These are phyloP conservation scores for Termitomyces eurrhizus DNA, from an alignment of 768 basidiomycete genomes.

Conservation along the genomic window DNA sequence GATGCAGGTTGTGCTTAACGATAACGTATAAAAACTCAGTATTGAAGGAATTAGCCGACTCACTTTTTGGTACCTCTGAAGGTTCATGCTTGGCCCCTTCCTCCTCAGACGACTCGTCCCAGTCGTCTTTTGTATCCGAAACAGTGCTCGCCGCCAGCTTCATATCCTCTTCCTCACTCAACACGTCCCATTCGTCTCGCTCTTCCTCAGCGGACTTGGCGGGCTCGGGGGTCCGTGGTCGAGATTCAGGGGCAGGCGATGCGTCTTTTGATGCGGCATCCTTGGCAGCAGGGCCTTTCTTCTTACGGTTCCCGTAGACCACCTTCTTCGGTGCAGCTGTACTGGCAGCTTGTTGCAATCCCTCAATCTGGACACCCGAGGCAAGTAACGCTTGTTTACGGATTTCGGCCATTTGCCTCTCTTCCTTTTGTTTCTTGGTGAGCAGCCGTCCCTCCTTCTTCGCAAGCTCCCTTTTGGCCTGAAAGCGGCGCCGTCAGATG, in stretches of 20 bases:
- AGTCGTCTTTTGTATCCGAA: slow-evolving; percentile 28
- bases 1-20: slow-evolving; percentile 16
- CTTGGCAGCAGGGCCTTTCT: slow-evolving; percentile 53
- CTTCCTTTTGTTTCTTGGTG: slow-evolving; percentile 97
- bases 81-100: slow-evolving; percentile 29
- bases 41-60: not conserved
- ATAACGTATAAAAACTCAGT: not conserved
- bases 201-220: slow-evolving; percentile 26
- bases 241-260: slow-evolving; percentile 51
- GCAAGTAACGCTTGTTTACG: slow-evolving; percentile 88
- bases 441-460: slow-evolving; percentile 93
- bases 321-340: slow-evolving; percentile 62
- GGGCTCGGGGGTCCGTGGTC: slow-evolving; percentile 47
- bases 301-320: slow-evolving; percentile 81
- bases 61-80: slow-evolving; percentile 12
- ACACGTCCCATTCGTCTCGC: slow-evolving; percentile 61
- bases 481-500: slow-evolving; percentile 3
- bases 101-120: slow-evolving; percentile 71
- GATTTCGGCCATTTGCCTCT: slow-evolving; percentile 85
- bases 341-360: slow-evolving; percentile 59
- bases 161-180: slow-evolving; percentile 50
- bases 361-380: slow-evolving; percentile 88
- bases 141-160: slow-evolving; percentile 20
- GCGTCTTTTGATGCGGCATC: slow-evolving; percentile 42
- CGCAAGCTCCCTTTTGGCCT: slow-evolving; percentile 86